Conservation (phyloP, 1,139 yeast genomes). For the Hyphopichia khmerensis region DNA sequence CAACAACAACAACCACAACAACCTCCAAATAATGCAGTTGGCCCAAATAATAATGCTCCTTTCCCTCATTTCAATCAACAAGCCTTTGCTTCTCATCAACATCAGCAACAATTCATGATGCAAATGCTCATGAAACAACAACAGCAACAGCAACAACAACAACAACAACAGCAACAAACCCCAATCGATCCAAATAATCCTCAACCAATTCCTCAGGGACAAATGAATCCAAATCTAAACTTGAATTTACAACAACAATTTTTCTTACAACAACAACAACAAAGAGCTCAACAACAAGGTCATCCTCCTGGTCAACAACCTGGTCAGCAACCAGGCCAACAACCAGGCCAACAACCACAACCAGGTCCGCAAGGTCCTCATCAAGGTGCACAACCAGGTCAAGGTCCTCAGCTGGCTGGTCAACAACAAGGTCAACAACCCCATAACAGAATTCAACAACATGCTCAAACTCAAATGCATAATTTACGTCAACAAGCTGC, state of each 20-base stretch:
- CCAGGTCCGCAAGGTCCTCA: conserved; percentile 16
- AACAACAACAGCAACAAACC: conserved; percentile 18
- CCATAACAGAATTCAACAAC: conserved; percentile 44
- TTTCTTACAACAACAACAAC: conserved; percentile 20
- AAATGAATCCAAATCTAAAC: conserved; percentile 2
- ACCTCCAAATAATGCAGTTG: conserved; percentile 8
- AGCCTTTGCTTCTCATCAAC: conserved; percentile 12
- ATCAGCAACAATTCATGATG: conserved; percentile 27
- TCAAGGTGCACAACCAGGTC: too few species aligned
- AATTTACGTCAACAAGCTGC: conserved; percentile 48
- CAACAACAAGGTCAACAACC: conserved; percentile 22
- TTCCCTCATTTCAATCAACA: conserved; percentile 5
- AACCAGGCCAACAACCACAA: conserved; percentile 18
- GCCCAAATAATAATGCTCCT: background rate
- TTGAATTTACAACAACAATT: conserved; percentile 24
- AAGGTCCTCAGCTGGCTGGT: conserved; percentile 18
- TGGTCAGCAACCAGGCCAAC: too few species aligned
- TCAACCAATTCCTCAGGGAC: conserved; percentile 7
- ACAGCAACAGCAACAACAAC: conserved; percentile 14
- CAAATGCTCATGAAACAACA: conserved; percentile 25
- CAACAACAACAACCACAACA: background rate
- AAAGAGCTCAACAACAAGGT: conserved; percentile 15
- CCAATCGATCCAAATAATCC: background rate
- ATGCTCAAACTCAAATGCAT: conserved; percentile 54
- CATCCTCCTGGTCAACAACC: too few species aligned